Base-by-base conservation (phyloP, 257 asterid species). In the Mitragyna speciosa region DNA sequence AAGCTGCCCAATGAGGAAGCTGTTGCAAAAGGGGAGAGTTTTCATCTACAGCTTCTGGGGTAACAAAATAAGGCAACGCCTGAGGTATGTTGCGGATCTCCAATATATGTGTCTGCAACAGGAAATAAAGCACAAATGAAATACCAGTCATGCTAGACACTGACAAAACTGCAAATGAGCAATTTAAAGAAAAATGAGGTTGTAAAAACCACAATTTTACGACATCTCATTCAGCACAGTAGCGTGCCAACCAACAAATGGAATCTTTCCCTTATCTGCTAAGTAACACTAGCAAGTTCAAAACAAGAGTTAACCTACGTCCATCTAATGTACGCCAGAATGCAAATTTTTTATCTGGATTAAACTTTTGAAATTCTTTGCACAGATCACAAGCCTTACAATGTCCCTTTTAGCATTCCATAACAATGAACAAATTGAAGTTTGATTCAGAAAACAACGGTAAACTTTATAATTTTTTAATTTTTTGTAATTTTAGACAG, bases 1-100 rank as follows among this genome's bases (percentile, higher is more conserved):
- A 94, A 80, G 97, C 93, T 36, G 99, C 97, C 98, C 99, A 96
- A 84, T 96, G 99, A 49, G 99, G 99, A 87, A 96, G 80, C 83
- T 96, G 99, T 83, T 96, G 99, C 91, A 96, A 79, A 78, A 94
- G 95, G 77, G 95, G 72, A 54, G 99, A 96, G 83, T 96, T 94
- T 77, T 96, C 99, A 78, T 96, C 97, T 81, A 92, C 93, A 6
- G 97, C 92, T 88, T 96, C 91, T 68, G 99, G 95, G 70, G 96
- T 96, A 72, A 96, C 96, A 86, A 96, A 96, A 87, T 92, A 96
- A 76, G 98, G 97, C 91, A 96, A 86, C 47, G 98, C 99, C 91
- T 89, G 95, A 79, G 99, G 93, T 80, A 96, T 91, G 82, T 82
- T 82, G 64, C 97, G 97, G 65, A 94, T 89, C 87, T 96, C 97